phyloP scores from a whole-genome alignment of 306 rosid genomes.

The Acacia confusa region DNA sequence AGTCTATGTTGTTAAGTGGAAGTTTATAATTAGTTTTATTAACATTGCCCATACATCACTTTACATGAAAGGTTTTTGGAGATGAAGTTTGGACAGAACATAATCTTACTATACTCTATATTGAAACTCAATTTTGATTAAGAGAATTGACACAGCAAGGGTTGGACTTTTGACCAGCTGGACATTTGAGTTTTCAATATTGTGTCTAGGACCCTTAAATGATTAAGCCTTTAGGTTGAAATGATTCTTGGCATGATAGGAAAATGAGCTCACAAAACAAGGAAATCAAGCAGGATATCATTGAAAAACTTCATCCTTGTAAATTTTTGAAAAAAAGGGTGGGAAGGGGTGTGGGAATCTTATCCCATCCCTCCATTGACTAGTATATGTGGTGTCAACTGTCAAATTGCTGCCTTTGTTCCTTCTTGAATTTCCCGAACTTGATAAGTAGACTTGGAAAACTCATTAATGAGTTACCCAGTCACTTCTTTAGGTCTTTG shows the following conservation, averaged over 20 bases:
- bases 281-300: background rate
- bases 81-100: background rate
- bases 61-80: background rate
- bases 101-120: background rate
- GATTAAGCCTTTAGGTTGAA: background rate
- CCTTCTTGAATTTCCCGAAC: background rate
- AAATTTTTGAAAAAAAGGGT: background rate
- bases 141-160: background rate
- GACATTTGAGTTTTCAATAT: background rate
- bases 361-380: background rate
- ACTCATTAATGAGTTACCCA: background rate
- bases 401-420: background rate
- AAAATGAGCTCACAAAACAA: background rate
- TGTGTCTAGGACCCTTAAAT: background rate
- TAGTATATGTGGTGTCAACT: background rate
- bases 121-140: background rate
- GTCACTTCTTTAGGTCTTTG: background rate
- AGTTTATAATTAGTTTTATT: background rate
- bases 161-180: background rate
- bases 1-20: background rate
- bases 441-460: background rate
- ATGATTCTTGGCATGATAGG: background rate
- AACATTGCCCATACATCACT: background rate
- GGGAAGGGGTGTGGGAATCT: background rate
- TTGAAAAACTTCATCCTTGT: background rate